Evolutionary conservation across 108 stramenopile genomes (phyloP), one percentile per base, ranked within the genome.

Genomic region (Fistulifera pelliculosa): DNA sequence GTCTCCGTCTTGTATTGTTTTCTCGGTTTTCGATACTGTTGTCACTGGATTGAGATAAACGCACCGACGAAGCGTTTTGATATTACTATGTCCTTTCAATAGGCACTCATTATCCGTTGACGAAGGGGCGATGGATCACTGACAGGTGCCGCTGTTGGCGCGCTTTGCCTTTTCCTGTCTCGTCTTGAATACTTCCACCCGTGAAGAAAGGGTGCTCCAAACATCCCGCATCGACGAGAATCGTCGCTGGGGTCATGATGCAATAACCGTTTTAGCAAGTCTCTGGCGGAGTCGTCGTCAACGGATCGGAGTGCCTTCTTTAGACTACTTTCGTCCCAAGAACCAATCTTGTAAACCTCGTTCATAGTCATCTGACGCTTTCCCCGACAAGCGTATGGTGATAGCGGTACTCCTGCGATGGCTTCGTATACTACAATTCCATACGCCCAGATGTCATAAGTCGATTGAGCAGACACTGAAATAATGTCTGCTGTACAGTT

Each of bases 371-470:
- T 89, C 2, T 74, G 70, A 16, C 88, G 64, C 69, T 90, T 90
- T 15, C 85, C 88, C 41, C 88, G 69, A 55, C 84, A 86, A 19
- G 85, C 84, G 60, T 86, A 90, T 1, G 88, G 77, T 41, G 81
- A 70, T 5, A 90, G 74, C 0, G 84, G 82, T 16, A 76, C 49
- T 41, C 88, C 82, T 27, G 82, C 79, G 49, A 90, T 71, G 24
- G 82, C 84, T 61, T 86, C 84, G 53, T 84, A 90, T 28, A 90
- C 65, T 24, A 86, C 71, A 43, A 85, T 79, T 49, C 83, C 87
- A 53, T 73, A 85, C 1, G 83, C 87, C 87, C 87, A 90, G 49
- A 90, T 83, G 41, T 90, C 87, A 52, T 90, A 85, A 11, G 83
- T 76, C 0, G 81, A 62, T 25, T 70, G 71, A 13, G 83, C 75